Conservation (phyloP, 306 rosid genomes). For the Lathyrus aphaca region DNA sequence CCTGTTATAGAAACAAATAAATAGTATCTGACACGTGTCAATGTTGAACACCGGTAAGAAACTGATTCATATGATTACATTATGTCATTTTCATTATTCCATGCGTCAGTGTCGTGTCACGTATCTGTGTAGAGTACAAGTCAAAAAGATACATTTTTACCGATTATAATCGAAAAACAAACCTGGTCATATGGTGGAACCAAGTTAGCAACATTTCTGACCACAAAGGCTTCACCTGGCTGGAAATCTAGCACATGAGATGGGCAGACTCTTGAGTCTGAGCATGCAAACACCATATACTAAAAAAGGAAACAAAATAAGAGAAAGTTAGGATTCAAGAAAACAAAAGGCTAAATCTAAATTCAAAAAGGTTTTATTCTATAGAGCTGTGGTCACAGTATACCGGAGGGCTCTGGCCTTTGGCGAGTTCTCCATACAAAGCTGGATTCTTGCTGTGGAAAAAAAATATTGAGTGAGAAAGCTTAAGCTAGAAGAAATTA, state of each 20-base stretch:
- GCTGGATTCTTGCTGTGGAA: conserved; percentile 73
- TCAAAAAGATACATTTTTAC: not conserved
- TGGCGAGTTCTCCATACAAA: conserved; percentile 83
- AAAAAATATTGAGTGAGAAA: conserved; percentile 21
- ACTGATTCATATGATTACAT: not conserved
- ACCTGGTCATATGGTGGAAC: conserved; percentile 90
- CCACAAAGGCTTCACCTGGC: conserved; percentile 98
- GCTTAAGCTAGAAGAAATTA: conserved; percentile 26
- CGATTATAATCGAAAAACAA: not conserved
- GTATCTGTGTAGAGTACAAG: not conserved
- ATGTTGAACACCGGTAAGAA: not conserved
- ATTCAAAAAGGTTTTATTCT: conserved; percentile 2
- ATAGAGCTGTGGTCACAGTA: not conserved
- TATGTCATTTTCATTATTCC: not conserved
- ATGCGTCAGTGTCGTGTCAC: not conserved
- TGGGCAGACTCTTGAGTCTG: conserved; percentile 98
- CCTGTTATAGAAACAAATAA: conserved; percentile 45
- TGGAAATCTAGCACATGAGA: conserved; percentile 91
- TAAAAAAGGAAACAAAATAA: conserved; percentile 31
- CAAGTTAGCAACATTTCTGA: conserved; percentile 93
- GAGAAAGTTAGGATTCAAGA: conserved; percentile 7
- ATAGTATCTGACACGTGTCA: not conserved
- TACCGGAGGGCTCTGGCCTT: conserved; percentile 94
- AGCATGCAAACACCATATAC: conserved; percentile 98
- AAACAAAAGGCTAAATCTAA: not conserved